Evolutionary conservation across 2,329 filamentous ascomycete genomes (phyloP).

Genomic region (Phialemoniopsis sp.): DNA sequence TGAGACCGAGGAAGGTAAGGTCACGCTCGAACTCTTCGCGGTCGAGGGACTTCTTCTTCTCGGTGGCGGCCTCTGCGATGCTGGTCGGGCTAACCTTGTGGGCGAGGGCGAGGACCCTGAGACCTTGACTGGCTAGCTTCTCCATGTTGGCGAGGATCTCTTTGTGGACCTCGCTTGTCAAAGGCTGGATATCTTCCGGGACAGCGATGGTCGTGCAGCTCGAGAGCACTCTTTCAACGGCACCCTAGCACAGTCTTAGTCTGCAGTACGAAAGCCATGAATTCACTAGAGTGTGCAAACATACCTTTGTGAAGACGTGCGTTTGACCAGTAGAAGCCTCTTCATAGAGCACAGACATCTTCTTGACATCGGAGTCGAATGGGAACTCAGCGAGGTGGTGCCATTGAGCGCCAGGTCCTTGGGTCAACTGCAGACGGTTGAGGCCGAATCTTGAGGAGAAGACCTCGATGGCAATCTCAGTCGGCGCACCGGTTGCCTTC

Average conservation of each 20-base stretch:
- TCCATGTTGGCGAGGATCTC: slow-evolving; percentile 46
- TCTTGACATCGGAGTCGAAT: slow-evolving; percentile 62
- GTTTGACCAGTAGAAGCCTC: slow-evolving; percentile 17
- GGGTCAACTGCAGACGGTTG: slow-evolving; percentile 43
- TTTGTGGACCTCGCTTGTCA: slow-evolving; percentile 40
- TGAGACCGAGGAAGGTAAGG: slow-evolving; percentile 60
- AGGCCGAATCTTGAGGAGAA: slow-evolving; percentile 60
- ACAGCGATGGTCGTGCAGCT: slow-evolving; percentile 34
- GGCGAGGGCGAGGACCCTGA: slow-evolving; percentile 66
- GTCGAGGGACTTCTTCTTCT: slow-evolving; percentile 27
- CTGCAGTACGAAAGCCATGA: too few species aligned
- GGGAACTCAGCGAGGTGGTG: slow-evolving; percentile 55
- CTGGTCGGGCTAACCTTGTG: slow-evolving; percentile 33
- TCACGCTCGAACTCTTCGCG: slow-evolving; percentile 55
- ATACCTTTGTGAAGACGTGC: slow-evolving; percentile 41
- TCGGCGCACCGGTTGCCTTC: slow-evolving; percentile 57
- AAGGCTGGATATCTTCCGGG: too few species aligned
- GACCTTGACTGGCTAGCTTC: slow-evolving; percentile 55
- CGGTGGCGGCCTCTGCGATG: slow-evolving; percentile 12
- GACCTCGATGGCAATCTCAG: slow-evolving; percentile 65
- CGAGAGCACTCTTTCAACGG: slow-evolving; percentile 57
- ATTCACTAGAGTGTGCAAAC: too few species aligned
- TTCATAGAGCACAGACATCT: slow-evolving; percentile 59
- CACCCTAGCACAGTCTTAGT: too few species aligned
- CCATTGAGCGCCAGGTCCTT: slow-evolving; percentile 35